Evolutionary conservation across 202 grass and related monocot species (phyloP).

Genomic region (Dendrocalamus latiflorus): DNA sequence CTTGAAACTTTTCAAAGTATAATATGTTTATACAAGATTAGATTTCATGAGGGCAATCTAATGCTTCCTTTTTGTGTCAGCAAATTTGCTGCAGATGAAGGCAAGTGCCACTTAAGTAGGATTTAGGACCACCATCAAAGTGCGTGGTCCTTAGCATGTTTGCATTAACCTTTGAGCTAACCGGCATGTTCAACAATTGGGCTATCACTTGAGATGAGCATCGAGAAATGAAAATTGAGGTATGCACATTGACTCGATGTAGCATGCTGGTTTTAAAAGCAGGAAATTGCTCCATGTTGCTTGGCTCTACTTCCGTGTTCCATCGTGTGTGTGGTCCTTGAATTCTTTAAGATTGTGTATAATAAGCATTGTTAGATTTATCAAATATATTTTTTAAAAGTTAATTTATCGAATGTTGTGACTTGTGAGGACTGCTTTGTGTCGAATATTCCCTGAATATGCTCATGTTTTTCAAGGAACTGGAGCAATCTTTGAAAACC

Average conservation of each 20-base stretch:
- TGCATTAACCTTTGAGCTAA: neutral
- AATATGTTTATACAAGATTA: neutral
- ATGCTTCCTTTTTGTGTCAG: conserved; percentile 1
- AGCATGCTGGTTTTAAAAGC: conserved; percentile 29
- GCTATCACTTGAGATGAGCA: conserved; percentile 29
- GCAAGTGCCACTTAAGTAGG: conserved; percentile 18
- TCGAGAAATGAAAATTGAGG: conserved; percentile 24
- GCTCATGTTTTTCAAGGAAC: conserved; percentile 19
- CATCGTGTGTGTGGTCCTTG: conserved; percentile 28
- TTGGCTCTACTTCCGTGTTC: conserved; percentile 35
- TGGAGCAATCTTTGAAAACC: neutral
- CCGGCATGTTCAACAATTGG: conserved; percentile 31
- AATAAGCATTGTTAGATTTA: neutral
- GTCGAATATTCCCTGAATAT: neutral
- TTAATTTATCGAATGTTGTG: conserved; percentile 13
- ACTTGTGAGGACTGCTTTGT: neutral
- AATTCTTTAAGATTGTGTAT: conserved; percentile 27
- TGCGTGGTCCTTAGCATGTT: conserved; percentile 37
- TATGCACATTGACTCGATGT: conserved; percentile 29
- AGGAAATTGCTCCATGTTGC: conserved; percentile 32
- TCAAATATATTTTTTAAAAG: conserved; percentile 17
- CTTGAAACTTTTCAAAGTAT: neutral
- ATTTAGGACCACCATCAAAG: conserved; percentile 44
- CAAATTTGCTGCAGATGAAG: conserved; percentile 26
- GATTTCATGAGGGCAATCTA: conserved; percentile 14